These are phyloP conservation scores for Teunomyces kruisii DNA, from an alignment of 805 yeast genomes.

Conservation along the genomic window DNA sequence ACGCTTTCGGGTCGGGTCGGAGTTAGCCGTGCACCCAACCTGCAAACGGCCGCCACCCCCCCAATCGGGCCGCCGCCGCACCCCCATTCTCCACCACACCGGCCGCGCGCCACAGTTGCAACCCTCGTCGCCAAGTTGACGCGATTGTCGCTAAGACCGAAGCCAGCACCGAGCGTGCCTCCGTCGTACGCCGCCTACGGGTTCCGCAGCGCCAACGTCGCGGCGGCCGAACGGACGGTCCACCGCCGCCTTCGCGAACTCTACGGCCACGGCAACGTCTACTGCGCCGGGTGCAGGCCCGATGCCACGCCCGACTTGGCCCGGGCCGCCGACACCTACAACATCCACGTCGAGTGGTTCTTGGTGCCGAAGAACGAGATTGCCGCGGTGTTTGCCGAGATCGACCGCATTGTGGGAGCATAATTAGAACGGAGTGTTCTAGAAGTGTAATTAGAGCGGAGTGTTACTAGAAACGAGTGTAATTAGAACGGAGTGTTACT, in stretches of 20 bases:
- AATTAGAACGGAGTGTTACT: too few relatives aligned
- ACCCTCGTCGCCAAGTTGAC: neutral
- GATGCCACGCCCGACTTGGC: neutral
- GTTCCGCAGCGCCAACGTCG: constrained; percentile 26
- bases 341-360: constrained; percentile 57
- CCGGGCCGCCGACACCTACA: constrained; percentile 16
- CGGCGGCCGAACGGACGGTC: constrained; percentile 40
- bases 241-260: constrained; percentile 36
- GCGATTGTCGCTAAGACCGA: constrained; percentile 9
- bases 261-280: constrained; percentile 50
- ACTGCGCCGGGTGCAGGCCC: constrained; percentile 46
- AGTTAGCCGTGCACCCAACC: too few relatives aligned
- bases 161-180: neutral
- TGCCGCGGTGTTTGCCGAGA: constrained; percentile 26
- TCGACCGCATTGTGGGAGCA: constrained; percentile 20
- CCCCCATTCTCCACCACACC: too few relatives aligned
- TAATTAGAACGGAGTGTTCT: neutral
- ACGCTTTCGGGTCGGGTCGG: neutral
- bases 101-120: neutral
- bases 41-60: too few relatives aligned
- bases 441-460: too few relatives aligned
- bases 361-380: constrained; percentile 47
- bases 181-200: constrained; percentile 32
- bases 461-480: too few relatives aligned
- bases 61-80: too few relatives aligned